Evolutionary conservation across 1,284 basidiomycete species (phyloP).

Genomic region (Rhodotorula sp.): DNA sequence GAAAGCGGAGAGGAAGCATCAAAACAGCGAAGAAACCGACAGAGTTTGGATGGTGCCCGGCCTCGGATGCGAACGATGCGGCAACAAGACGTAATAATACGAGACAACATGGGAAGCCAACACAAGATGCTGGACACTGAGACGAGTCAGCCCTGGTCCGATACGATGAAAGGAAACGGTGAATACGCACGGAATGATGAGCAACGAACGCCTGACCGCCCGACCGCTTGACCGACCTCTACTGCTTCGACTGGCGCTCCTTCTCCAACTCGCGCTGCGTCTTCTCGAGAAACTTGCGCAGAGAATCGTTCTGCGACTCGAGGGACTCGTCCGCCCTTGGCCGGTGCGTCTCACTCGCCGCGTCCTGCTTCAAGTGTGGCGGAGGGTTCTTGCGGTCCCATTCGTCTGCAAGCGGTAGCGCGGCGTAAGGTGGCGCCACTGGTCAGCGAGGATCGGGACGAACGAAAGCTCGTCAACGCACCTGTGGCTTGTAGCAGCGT

Average conservation of each 20-base stretch:
- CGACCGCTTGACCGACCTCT: background rate
- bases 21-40: too few species aligned
- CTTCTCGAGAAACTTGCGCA: conserved; percentile 22
- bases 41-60: too few species aligned
- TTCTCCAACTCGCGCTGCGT: conserved; percentile 12
- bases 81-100: background rate
- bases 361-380: conserved; percentile 8
- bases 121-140: too few species aligned
- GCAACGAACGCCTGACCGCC: background rate
- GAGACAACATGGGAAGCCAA: background rate
- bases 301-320: conserved; percentile 21
- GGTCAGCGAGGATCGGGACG: background rate
- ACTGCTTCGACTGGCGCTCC: background rate
- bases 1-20: background rate
- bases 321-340: conserved; percentile 16
- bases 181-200: background rate
- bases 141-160: background rate
- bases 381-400: conserved; percentile 15
- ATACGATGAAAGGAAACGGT: too few species aligned
- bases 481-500: conserved; percentile 19
- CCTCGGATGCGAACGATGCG: background rate
- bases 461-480: background rate
- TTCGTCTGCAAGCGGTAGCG: conserved; percentile 1
- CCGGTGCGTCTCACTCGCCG: conserved; percentile 7
- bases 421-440: background rate